These are phyloP conservation scores for Xerocomus potaroensis DNA, from an alignment of 768 basidiomycete genomes.

Conservation along the genomic window DNA sequence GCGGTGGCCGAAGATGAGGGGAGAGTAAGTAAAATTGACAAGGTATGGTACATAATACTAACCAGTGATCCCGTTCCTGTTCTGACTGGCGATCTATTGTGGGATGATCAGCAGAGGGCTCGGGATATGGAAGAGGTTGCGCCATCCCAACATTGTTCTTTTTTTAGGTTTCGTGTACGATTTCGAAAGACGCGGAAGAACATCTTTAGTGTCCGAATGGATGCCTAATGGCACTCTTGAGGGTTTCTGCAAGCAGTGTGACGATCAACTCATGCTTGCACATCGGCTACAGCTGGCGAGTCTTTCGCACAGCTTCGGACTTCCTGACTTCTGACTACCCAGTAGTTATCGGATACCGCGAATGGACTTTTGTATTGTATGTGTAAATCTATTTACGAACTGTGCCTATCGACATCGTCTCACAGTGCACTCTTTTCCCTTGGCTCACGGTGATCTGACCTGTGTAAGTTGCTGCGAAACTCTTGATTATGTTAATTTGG, in stretches of 20 bases:
- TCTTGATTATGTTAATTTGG: neutral
- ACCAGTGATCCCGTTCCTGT: neutral
- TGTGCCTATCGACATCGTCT: neutral
- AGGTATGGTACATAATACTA: neutral
- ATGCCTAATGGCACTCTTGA: slow-evolving; percentile 25
- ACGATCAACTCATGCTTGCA: neutral
- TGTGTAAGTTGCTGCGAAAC: neutral
- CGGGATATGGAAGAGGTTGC: slow-evolving; percentile 21
- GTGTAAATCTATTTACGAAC: neutral
- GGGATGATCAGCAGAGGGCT: slow-evolving; percentile 22
- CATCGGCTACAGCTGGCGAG: neutral
- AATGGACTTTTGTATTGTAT: slow-evolving; percentile 6
- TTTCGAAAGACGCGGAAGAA: slow-evolving; percentile 19
- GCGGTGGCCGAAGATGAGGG: slow-evolving; percentile 4
- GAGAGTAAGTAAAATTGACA: neutral
- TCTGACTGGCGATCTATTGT: neutral
- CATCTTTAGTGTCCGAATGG: slow-evolving; percentile 29
- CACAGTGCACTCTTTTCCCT: slow-evolving; percentile 7
- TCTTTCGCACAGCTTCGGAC: slow-evolving; percentile 13
- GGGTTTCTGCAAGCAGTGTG: slow-evolving; percentile 10
- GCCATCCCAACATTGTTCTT: slow-evolving; percentile 20
- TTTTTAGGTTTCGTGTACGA: slow-evolving; percentile 18
- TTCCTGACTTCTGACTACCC: slow-evolving; percentile 23
- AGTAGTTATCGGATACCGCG: slow-evolving; percentile 9
- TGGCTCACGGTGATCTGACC: slow-evolving; percentile 13